Evolutionary conservation across 805 yeast genomes (phyloP).

Genomic region (Nakazawaea wyomingensis): DNA sequence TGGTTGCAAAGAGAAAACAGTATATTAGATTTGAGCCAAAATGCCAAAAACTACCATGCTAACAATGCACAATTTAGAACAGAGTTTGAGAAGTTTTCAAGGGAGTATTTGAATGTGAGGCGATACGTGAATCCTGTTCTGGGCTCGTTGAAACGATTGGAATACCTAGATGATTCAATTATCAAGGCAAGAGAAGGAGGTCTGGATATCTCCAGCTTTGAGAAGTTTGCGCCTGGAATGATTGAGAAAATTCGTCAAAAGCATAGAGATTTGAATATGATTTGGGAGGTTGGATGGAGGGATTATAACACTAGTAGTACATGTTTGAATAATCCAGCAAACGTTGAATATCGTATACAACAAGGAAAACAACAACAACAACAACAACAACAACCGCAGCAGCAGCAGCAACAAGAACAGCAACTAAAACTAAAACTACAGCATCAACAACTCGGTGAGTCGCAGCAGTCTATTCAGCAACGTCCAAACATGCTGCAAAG

Average conservation of each 20-base stretch:
- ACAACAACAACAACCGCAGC: slow-evolving; percentile 1
- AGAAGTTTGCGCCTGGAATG: slow-evolving; percentile 7
- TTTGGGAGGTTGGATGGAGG: slow-evolving; percentile 11
- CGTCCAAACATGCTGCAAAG: neutral
- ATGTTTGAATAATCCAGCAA: slow-evolving; percentile 1
- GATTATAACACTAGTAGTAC: slow-evolving; percentile 9
- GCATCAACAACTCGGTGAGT: too few species aligned
- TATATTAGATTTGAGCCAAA: slow-evolving; percentile 47
- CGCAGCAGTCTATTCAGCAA: too few species aligned
- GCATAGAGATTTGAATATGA: slow-evolving; percentile 3
- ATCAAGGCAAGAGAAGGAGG: neutral
- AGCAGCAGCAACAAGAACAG: neutral
- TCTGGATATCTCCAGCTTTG: slow-evolving; percentile 6
- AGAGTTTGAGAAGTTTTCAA: slow-evolving; percentile 73
- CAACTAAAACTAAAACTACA: neutral
- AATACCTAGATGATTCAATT: slow-evolving; percentile 15
- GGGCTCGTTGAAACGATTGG: slow-evolving; percentile 53
- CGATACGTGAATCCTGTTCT: slow-evolving; percentile 67
- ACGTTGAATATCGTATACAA: neutral
- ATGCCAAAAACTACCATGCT: slow-evolving; percentile 24
- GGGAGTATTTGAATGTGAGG: slow-evolving; percentile 67
- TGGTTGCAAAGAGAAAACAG: slow-evolving; percentile 82
- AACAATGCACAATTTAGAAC: slow-evolving; percentile 49
- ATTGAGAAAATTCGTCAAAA: slow-evolving; percentile 1
- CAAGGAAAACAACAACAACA: slow-evolving; percentile 3